Evolutionary conservation across 306 rosid species (phyloP), one percentile per base, ranked within the genome.

Genomic region (Vigna mungo): DNA sequence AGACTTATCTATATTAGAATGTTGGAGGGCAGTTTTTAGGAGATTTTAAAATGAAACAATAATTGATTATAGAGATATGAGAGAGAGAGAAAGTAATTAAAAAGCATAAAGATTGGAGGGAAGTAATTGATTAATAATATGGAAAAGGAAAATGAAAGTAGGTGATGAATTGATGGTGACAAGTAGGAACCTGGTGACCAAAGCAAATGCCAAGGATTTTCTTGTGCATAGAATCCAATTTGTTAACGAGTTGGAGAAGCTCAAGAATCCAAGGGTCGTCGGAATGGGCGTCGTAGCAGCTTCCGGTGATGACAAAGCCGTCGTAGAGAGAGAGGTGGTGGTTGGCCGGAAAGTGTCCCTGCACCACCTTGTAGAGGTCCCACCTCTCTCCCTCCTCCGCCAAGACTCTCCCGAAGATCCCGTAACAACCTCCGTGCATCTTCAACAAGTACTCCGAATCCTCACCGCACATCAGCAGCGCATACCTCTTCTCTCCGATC

Each of bases 191-290:
- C 96, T 92, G 97, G 61, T 92, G 97, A 23, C 96, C 96, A 47
- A 92, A 92, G 90, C 98, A 94, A 87, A 94, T 84, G 47, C 97
- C 98, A 61, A 94, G 89, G 27, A 92, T 81, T 1, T 83, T 94
- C 20, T 85, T 94, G 76, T 85, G 91, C 80, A 88, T 66, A 16
- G 90, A 66, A 43, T 88, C 73, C n/a, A 94, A 17, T 16, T 30
- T 89, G 64, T 67, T 84, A 13, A 94, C 56, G 20, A 94, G 74
- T 12, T 18, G 2, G 13, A 94, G 16, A 2, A 94, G 95, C 20
- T 76, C 18, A 67, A 69, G 90, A 85, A 94, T 90, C 98, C 98
- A 94, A 36, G 87, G 82, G 11, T 94, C 88, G 60, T 88, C 87
- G 2, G 93, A 88, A 41, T 94, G 89, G 1, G 98, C 98, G 23